Conservation (phyloP, 495 filamentous ascomycete genomes). For the Hypoxylon lenormandii region DNA sequence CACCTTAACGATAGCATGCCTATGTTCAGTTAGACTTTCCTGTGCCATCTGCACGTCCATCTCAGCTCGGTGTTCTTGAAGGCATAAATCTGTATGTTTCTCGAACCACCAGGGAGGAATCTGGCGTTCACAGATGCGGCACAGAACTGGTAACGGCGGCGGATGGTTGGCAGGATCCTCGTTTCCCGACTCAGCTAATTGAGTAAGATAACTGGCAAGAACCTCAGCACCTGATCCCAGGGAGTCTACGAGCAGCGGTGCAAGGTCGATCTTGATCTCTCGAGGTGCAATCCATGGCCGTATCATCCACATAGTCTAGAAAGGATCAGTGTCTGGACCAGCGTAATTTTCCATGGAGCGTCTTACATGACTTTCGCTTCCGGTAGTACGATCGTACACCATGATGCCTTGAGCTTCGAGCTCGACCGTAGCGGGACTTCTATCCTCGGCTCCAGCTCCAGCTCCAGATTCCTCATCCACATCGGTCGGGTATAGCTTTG, state of each 20-base stretch:
- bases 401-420: conserved; percentile 97
- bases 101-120: conserved; percentile 99
- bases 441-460: conserved; percentile 59
- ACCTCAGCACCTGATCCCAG: conserved; percentile 94
- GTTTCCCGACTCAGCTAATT: conserved; percentile 83
- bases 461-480: conserved; percentile 60
- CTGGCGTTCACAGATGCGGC: conserved; percentile 96
- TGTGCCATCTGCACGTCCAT: conserved; percentile 97
- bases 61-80: conserved; percentile 95
- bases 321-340: conserved; percentile 40
- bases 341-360: not conserved
- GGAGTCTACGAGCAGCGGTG: conserved; percentile 88
- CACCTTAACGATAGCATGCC: conserved; percentile 94
- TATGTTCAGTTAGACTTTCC: conserved; percentile 91
- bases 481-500: conserved; percentile 70
- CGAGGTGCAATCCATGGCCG: conserved; percentile 87
- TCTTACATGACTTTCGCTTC: conserved; percentile 89
- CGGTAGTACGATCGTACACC: conserved; percentile 89
- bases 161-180: conserved; percentile 84
- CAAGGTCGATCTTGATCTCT: conserved; percentile 95
- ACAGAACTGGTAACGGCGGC: conserved; percentile 89
- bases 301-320: conserved; percentile 99
- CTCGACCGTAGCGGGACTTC: conserved; percentile 69
- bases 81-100: conserved; percentile 94
- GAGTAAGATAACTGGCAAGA: conserved; percentile 90